Conservation (phyloP, 164 flowering plant species). For the Piper betle region DNA sequence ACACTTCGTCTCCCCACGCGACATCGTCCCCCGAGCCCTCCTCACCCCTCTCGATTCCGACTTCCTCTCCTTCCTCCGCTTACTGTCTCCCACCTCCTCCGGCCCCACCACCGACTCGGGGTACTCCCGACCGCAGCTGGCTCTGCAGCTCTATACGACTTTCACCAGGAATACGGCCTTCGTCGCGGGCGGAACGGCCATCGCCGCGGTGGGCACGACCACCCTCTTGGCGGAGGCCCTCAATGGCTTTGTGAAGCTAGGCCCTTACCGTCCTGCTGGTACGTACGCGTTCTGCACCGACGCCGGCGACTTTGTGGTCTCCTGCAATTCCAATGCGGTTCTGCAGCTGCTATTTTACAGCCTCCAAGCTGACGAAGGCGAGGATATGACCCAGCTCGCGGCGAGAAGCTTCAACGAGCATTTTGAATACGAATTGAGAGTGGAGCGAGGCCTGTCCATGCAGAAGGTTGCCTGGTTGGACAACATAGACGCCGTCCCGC, state of each 20-base stretch:
- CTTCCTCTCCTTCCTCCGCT: slow-evolving; percentile 20
- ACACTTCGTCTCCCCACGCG: slow-evolving; percentile 44
- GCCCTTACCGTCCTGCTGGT: slow-evolving; percentile 76
- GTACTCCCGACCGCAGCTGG: slow-evolving; percentile 7
- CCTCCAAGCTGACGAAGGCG: slow-evolving; percentile 27
- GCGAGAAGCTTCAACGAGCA: slow-evolving; percentile 37
- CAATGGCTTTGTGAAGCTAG: slow-evolving; percentile 36
- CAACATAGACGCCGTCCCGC: slow-evolving; percentile 23
- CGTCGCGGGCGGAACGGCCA: slow-evolving; percentile 47
- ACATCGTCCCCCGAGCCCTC: slow-evolving; percentile 53
- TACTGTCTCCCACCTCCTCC: slow-evolving; percentile 22
- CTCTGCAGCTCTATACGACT: slow-evolving; percentile 14
- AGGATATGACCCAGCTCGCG: slow-evolving; percentile 16
- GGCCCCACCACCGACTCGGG: slow-evolving; percentile 1
- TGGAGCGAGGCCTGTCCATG: slow-evolving; percentile 25
- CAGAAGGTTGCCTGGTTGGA: slow-evolving; percentile 24
- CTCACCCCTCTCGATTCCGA: slow-evolving; percentile 29
- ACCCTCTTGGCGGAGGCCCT: slow-evolving; percentile 37
- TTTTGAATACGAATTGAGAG: slow-evolving; percentile 21
- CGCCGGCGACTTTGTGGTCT: slow-evolving; percentile 24
- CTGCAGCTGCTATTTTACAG: slow-evolving; percentile 54
- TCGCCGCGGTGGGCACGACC: slow-evolving; percentile 47
- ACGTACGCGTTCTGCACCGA: slow-evolving; percentile 49
- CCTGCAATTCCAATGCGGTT: slow-evolving; percentile 58
- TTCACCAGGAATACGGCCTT: slow-evolving; percentile 39